Conservation (phyloP, 208 protist genomes). For the Wallacemonas collosoma region DNA sequence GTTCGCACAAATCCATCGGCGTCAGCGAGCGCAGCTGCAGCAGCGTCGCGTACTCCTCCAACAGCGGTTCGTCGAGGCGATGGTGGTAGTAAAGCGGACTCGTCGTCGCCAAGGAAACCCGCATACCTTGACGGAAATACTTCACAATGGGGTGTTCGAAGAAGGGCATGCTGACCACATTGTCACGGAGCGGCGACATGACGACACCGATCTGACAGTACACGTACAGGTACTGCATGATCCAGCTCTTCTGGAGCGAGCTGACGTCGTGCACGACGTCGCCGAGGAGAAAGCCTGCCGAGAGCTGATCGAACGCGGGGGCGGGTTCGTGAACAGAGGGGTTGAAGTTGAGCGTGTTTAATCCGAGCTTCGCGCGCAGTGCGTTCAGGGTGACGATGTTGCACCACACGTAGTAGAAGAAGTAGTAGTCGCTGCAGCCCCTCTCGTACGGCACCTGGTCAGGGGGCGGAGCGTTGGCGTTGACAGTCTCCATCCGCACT, state of each 20-base stretch:
- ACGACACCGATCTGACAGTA: slow-evolving; percentile 97
- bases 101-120: slow-evolving; percentile 97
- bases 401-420: slow-evolving; percentile 98
- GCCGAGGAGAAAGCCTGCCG: slow-evolving; percentile 91
- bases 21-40: slow-evolving; percentile 80
- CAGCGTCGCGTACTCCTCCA: slow-evolving; percentile 92
- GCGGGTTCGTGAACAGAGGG: slow-evolving; percentile 92
- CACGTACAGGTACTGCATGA: slow-evolving; percentile 98
- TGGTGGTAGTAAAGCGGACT: slow-evolving; percentile 95
- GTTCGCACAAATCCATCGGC: slow-evolving; percentile 80
- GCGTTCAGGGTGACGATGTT: slow-evolving; percentile 97
- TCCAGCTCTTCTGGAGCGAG: slow-evolving; percentile 92
- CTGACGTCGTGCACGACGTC: slow-evolving; percentile 97
- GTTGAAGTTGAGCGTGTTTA: slow-evolving; percentile 90
- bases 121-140: slow-evolving; percentile 95
- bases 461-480: slow-evolving; percentile 40
- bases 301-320: slow-evolving; percentile 92
- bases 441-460: slow-evolving; percentile 52
- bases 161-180: slow-evolving; percentile 96
- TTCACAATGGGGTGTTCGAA: slow-evolving; percentile 94
- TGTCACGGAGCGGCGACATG: slow-evolving; percentile 97
- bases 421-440: slow-evolving; percentile 98
- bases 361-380: slow-evolving; percentile 74
- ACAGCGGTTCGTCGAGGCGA: slow-evolving; percentile 63
- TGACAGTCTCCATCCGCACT: slow-evolving; percentile 55